These are phyloP conservation scores for Gracilaria vermiculophylla DNA, from an alignment of 23 red algal genomes.

Conservation along the genomic window DNA sequence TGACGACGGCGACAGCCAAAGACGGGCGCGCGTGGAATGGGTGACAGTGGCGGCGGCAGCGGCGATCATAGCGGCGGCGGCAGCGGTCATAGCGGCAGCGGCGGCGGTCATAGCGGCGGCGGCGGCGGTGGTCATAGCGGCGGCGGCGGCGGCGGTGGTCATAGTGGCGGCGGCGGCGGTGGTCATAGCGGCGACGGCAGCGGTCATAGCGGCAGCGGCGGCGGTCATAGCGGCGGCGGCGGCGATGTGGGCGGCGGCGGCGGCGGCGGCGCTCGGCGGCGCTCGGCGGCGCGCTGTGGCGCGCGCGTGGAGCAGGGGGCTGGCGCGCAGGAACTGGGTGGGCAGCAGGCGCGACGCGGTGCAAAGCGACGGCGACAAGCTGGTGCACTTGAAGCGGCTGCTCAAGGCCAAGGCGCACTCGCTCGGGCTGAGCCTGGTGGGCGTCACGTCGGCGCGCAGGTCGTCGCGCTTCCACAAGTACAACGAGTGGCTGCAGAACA, in stretches of 20 bases:
- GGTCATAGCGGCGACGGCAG: too few relatives aligned
- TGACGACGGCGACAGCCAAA: too few relatives aligned
- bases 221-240: not conserved
- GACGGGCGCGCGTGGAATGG: too few relatives aligned
- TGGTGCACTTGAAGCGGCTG: not conserved
- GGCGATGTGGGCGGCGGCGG: not conserved
- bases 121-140: too few relatives aligned
- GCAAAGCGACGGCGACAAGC: conserved; percentile 7
- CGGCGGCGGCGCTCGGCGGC: not conserved
- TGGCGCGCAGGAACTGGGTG: conserved; percentile 9
- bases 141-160: too few relatives aligned
- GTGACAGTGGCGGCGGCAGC: too few relatives aligned
- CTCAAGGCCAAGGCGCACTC: conserved; percentile 29
- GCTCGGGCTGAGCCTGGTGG: conserved; percentile 22
- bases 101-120: too few relatives aligned
- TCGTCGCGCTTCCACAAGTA: conserved; percentile 48
- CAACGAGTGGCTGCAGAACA: conserved; percentile 46
- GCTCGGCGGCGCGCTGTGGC: not conserved
- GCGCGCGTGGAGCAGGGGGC: not conserved
- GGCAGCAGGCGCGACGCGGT: not conserved
- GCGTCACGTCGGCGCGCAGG: conserved; percentile 10
- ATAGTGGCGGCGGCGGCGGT: too few relatives aligned
- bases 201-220: too few relatives aligned
- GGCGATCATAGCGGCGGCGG: too few relatives aligned
- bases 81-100: too few relatives aligned